Evolutionary conservation across 2,329 filamentous ascomycete species (phyloP), one percentile per base, ranked within the genome.

Genomic region (Aspergillus amoenus): DNA sequence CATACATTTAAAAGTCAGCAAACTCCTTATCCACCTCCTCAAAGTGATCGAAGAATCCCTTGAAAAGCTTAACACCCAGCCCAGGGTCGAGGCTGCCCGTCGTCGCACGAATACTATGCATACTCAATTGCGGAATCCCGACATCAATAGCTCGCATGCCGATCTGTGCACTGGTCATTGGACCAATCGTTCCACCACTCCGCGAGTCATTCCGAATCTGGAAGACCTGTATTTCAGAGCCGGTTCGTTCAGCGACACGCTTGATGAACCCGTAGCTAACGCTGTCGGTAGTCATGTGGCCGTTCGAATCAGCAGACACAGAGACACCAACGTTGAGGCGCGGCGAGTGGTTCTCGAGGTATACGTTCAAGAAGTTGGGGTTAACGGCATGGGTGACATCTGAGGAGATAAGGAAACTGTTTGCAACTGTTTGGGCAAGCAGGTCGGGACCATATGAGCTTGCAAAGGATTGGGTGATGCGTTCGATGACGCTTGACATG

Each of bases 321-420:
- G 87, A 85, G 32, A 97, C 83, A 37, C 94, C 94, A 32, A 94
- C 85, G 72, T 99, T 99, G 53, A 99, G 84, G 57, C 90, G 84
- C 1, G 94, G 93, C 2, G 90, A 82, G 76, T 99, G 94, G 66
- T 90, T 88, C 56, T 90, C 84, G 17, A 97, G 86, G 77, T 97
- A 97, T 27, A 84, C 85, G 62, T 82, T 82, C 0, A 91, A 78
- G 80, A 97, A 99, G 79, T 97, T 97, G 57, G 94, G 94, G 78
- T 97, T 93, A 8, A 93, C 89, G 41, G 93, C 91, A 76, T 97
- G 94, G 5, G 88, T 94, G 56, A 99, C 94, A 71, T 99, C 94
- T 22, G 91, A 91, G 1, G 90, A 95, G 57, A 97, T 84, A 61
- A 97, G 82, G 84, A 97, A 97, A 17, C 90, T 95, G 73, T 91